These are phyloP conservation scores for Blastobotrys mokoenaii DNA, from an alignment of 805 yeast species.

Conservation along the genomic window DNA sequence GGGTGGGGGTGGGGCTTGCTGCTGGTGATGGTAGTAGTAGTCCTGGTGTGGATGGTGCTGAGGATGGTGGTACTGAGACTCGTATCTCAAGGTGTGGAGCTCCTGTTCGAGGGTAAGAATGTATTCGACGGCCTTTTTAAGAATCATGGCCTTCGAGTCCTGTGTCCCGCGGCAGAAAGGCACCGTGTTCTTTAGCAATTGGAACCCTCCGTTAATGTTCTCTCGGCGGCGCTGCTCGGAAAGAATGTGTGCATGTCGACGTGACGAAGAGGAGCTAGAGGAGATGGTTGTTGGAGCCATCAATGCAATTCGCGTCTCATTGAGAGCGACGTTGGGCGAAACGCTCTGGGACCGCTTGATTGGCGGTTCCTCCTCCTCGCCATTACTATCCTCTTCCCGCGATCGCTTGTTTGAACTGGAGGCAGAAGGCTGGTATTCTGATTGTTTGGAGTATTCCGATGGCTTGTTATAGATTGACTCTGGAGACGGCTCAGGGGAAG, in stretches of 20 bases:
- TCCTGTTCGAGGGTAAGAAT: constrained; percentile 32
- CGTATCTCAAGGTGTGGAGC: neutral
- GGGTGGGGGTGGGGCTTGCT: constrained; percentile 2
- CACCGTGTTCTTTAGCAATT: constrained; percentile 31
- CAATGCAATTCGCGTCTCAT: constrained; percentile 2
- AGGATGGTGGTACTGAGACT: constrained; percentile 1
- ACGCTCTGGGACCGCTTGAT: neutral
- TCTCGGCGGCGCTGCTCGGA: constrained; percentile 41
- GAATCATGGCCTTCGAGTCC: constrained; percentile 39
- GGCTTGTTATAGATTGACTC: neutral
- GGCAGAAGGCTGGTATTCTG: neutral
- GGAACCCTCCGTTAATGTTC: constrained; percentile 39
- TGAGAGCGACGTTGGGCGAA: neutral
- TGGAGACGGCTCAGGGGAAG: constrained; percentile 15
- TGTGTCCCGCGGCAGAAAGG: constrained; percentile 35
- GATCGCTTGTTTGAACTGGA: neutral
- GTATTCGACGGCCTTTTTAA: constrained; percentile 36
- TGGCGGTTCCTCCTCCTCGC: neutral
- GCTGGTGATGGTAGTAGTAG: constrained; percentile 1
- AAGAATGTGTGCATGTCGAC: constrained; percentile 35
- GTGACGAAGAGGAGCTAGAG: constrained; percentile 17
- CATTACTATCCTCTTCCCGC: neutral
- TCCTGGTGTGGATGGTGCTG: neutral
- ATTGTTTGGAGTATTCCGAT: neutral
- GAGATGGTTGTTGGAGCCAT: constrained; percentile 18